phyloP scores from a whole-genome alignment of 768 basidiomycete species.

The Mrakia frigida region DNA sequence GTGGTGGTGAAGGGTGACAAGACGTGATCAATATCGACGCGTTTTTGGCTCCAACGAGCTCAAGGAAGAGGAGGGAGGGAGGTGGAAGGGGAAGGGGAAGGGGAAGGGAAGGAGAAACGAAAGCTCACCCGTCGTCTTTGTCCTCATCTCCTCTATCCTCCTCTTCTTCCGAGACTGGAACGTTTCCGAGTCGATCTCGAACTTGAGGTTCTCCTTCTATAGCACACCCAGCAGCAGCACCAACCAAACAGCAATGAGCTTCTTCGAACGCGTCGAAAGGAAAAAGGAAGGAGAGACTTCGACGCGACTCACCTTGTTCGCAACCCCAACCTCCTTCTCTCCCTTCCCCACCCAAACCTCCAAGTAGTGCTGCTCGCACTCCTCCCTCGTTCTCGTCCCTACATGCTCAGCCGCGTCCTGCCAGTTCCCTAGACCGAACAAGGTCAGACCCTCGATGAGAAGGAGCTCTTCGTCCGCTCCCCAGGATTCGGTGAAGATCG shows the following conservation, averaged over 20 bases:
- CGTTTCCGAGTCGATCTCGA: slow-evolving; percentile 65
- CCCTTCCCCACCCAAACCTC: slow-evolving; percentile 52
- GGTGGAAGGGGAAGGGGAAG: too few species aligned
- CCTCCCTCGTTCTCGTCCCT: slow-evolving; percentile 87
- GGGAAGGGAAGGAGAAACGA: neutral
- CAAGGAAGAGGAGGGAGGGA: neutral
- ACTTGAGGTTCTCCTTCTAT: slow-evolving; percentile 45
- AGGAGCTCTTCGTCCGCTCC: slow-evolving; percentile 95
- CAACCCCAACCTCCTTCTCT: neutral
- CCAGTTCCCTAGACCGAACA: slow-evolving; percentile 93
- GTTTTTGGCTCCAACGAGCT: neutral
- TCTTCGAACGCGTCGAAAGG: neutral
- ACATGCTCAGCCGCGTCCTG: slow-evolving; percentile 87
- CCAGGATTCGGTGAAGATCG: slow-evolving; percentile 93
- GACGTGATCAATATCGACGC: neutral
- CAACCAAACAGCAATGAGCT: neutral
- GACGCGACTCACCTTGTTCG: neutral
- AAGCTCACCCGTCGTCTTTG: slow-evolving; percentile 42
- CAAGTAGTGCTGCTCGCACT: slow-evolving; percentile 85
- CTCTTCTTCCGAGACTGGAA: slow-evolving; percentile 86
- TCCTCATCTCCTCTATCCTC: slow-evolving; percentile 71
- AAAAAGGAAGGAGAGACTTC: neutral
- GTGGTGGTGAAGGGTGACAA: slow-evolving; percentile 44
- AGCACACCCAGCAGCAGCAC: too few species aligned
- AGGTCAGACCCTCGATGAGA: slow-evolving; percentile 77